phyloP scores from a whole-genome alignment of 176 grass and related monocot genomes.

The Miscanthus lutarioriparius region DNA sequence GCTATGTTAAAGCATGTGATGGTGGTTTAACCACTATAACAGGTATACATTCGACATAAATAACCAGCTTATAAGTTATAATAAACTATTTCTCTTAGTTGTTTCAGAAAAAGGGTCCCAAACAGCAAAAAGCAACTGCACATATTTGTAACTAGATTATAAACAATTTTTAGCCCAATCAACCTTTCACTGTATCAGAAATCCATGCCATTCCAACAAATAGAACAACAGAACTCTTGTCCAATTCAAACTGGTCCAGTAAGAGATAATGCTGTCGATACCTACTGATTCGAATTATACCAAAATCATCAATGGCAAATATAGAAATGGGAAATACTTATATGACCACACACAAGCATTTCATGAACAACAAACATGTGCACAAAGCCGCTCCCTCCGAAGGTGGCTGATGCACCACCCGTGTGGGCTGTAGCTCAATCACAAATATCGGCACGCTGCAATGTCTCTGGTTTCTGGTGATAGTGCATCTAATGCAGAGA shows the following conservation, averaged over 20 bases:
- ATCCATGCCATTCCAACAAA: neutral
- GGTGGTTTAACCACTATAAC: neutral
- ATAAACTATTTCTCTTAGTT: neutral
- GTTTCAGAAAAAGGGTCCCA: neutral
- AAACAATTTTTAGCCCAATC: neutral
- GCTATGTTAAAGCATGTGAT: neutral
- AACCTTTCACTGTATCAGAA: neutral
- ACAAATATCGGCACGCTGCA: neutral
- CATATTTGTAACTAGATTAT: slow-evolving; percentile 6
- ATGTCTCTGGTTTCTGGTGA: neutral
- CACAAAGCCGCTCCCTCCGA: neutral
- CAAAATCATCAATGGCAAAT: slow-evolving; percentile 8
- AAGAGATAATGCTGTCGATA: neutral
- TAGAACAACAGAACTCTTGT: neutral
- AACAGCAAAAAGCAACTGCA: neutral
- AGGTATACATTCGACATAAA: neutral
- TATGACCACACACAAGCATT: neutral
- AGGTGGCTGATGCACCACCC: neutral
- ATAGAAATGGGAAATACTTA: neutral
- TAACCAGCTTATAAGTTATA: neutral
- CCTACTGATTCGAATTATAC: neutral
- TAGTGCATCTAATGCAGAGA: neutral
- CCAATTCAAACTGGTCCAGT: neutral
- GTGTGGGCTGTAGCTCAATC: neutral
- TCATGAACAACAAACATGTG: neutral